Conservation (phyloP, 441 rosid species). For the Flueggea neowawraea region DNA sequence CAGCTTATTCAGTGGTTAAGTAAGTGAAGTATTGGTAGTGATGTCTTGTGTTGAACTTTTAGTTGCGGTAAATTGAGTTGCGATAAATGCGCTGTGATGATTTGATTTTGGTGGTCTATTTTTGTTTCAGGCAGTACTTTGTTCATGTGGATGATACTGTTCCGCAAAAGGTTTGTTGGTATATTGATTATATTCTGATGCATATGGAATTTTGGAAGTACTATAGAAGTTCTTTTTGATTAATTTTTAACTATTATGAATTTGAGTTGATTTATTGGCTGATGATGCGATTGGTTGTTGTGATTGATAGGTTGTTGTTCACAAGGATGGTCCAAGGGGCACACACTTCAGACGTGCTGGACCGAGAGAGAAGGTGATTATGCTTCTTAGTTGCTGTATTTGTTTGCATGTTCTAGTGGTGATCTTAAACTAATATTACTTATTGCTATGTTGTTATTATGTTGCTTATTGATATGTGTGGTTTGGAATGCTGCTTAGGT, state of each 20-base stretch:
- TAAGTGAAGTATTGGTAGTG: constrained; percentile 26
- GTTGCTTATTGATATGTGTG: neutral
- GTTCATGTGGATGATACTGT: constrained; percentile 81
- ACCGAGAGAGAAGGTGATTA: constrained; percentile 75
- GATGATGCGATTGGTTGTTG: neutral
- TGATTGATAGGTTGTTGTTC: constrained; percentile 64
- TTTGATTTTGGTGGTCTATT: constrained; percentile 6
- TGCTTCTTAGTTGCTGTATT: neutral
- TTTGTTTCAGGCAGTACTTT: constrained; percentile 66
- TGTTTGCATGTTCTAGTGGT: neutral
- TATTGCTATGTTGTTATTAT: neutral
- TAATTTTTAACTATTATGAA: neutral
- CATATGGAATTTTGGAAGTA: no score
- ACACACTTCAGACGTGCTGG: constrained; percentile 90
- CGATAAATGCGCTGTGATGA: neutral
- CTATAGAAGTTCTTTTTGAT: no score
- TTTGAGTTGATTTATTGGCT: neutral
- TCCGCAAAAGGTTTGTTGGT: constrained; percentile 57
- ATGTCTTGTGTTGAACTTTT: neutral
- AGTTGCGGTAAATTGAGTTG: neutral
- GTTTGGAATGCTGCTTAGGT: constrained; percentile 38
- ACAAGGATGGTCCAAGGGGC: constrained; percentile 73
- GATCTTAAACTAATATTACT: neutral
- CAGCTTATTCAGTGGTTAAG: constrained; percentile 89
- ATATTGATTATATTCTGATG: no score